Percentiles rank a stretch among this genome's conserved stretches.
phyloP scores from a whole-genome alignment of 2,329 filamentous ascomycete species.

The Colletotrichum sojae region DNA sequence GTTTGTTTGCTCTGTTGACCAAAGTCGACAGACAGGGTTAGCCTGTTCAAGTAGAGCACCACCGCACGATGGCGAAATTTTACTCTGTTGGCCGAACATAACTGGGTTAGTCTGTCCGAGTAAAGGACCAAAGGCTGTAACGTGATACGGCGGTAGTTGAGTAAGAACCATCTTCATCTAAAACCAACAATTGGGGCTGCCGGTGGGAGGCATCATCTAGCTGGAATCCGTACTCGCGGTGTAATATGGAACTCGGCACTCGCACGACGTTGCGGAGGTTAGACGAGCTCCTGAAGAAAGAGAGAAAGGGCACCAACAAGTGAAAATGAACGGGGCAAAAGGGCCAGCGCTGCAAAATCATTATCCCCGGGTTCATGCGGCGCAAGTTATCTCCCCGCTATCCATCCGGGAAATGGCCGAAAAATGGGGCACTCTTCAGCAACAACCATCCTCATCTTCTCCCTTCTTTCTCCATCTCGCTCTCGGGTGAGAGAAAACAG shows the following conservation, averaged over 20 bases:
- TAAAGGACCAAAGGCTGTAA: no score
- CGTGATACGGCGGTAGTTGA: no score
- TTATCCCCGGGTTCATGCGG: slow-evolving; percentile 17
- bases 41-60: no score
- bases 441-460: neutral
- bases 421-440: neutral
- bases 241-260: slow-evolving; percentile 37
- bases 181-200: no score
- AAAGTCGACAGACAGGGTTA: no score
- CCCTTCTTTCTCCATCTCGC: neutral
- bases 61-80: no score
- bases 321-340: slow-evolving; percentile 15
- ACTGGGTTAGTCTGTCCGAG: no score
- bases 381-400: slow-evolving; percentile 2
- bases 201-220: neutral
- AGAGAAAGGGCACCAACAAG: neutral
- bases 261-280: neutral
- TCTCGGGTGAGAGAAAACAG: neutral
- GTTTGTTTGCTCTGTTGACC: no score
- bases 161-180: no score
- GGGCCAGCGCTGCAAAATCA: neutral
- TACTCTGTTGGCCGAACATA: no score
- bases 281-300: neutral
- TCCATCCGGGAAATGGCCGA: neutral
- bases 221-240: slow-evolving; percentile 4